Evolutionary conservation across 768 basidiomycete species (phyloP), one percentile per base, ranked within the genome.

Genomic region (Boletus sp.): DNA sequence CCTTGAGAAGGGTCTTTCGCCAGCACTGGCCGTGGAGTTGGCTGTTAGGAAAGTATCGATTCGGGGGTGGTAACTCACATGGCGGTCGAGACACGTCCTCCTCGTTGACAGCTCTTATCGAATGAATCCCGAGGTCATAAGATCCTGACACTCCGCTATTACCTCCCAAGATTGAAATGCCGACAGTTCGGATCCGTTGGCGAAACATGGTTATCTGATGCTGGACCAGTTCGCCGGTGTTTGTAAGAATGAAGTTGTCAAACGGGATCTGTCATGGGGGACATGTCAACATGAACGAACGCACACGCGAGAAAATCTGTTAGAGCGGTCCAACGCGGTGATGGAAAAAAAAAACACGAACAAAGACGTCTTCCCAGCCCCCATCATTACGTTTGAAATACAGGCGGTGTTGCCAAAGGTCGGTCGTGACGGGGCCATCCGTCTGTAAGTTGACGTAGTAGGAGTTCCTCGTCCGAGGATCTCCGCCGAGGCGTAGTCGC

Each of bases 361-460:
- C 91, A 64, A 85, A 85, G 15, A 95, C 68, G 63, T 92, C 85
- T 67, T 93, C 88, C 93, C 93, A 95, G 5, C 76, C 73, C 25
- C 82, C 79, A 53, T 85, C 80, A 27, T 76, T 73, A 51, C 81
- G 79, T 47, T 79, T 75, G 67, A 94, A 89, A 71, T 82, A 90
- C n/a, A 98, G 76, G 33, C 91, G 81, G 61, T 98, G 94, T 66
- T 97, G 96, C 87, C 90, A 98, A n/a, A 98, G 75, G 67, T 96
- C 93, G 35, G 84, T 87, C 47, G 84, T 80, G 46, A 90, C 77
- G 41, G 83, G 79, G 1, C 90, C 88, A 48, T 93, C 88, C 3
- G 93, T 96, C 69, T 97, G 94, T 43, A 98, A 74, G 72, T 98
- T 98, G 45, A 93, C 88, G 61, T 88, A 95, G 77, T 93, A 98